A percentile compares a stretch with the other conserved stretches of the same genome.
phyloP scores from a whole-genome alignment of 495 filamentous ascomycete genomes.

The Physcia stellaris region DNA sequence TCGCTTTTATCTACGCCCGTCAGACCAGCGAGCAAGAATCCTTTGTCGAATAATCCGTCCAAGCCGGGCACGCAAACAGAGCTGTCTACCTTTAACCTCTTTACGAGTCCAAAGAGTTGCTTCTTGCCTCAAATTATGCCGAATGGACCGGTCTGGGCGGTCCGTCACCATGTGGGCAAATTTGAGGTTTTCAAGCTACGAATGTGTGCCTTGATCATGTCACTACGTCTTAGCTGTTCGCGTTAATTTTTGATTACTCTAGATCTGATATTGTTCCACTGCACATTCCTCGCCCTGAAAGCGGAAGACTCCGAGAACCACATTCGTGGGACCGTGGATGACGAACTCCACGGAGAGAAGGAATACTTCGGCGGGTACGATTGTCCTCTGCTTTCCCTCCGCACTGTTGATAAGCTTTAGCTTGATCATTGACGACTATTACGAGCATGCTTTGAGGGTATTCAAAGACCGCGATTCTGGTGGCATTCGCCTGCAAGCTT shows the following conservation, averaged over 20 bases:
- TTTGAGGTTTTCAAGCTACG: constrained; percentile 9
- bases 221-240: constrained; percentile 16
- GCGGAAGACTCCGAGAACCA: constrained; percentile 45
- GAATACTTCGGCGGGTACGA: constrained; percentile 60
- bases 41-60: constrained; percentile 34
- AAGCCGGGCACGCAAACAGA: constrained; percentile 26
- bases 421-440: constrained; percentile 57
- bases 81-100: constrained; percentile 35
- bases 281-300: constrained; percentile 61
- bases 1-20: constrained; percentile 38
- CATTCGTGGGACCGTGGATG: constrained; percentile 40
- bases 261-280: constrained; percentile 70
- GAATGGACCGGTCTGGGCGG: constrained; percentile 28
- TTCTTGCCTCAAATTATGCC: constrained; percentile 40
- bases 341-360: constrained; percentile 47
- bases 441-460: constrained; percentile 56
- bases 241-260: neutral
- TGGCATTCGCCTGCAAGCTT: constrained; percentile 40
- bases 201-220: constrained; percentile 3
- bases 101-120: constrained; percentile 39
- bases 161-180: constrained; percentile 24
- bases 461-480: constrained; percentile 51
- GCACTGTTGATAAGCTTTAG: constrained; percentile 26
- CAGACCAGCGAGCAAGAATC: constrained; percentile 43
- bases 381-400: neutral